Percentiles rank a stretch among this genome's conserved stretches.
Conservation (phyloP, 257 asterid genomes). For the Apocynum venetum region DNA sequence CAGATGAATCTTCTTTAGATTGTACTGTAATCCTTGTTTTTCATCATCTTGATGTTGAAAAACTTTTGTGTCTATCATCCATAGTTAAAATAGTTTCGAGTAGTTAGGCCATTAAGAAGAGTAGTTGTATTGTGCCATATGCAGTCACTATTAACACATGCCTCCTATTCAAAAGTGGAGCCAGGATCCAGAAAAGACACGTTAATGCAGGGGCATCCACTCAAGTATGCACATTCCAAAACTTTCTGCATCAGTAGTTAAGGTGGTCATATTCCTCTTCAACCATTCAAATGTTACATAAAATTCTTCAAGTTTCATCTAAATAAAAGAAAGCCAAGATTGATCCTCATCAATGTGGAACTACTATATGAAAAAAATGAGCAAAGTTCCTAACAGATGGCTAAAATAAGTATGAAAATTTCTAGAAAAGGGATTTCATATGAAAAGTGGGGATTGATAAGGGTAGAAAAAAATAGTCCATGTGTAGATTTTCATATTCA, state of each 20-base stretch:
- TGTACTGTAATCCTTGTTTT: neutral
- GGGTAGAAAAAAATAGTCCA: constrained; percentile 18
- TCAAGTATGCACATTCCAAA: neutral
- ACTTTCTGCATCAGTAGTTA: constrained; percentile 12
- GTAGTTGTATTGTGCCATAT: constrained; percentile 22
- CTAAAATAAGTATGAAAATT: constrained; percentile 8
- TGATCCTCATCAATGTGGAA: neutral
- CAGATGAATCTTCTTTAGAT: neutral
- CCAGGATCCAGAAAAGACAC: neutral
- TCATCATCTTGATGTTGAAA: too few species aligned
- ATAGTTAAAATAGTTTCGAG: neutral
- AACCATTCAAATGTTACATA: neutral
- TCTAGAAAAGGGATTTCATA: constrained; percentile 6
- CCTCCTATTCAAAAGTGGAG: neutral
- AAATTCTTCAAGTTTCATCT: neutral
- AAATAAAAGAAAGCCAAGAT: neutral
- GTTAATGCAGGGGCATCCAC: constrained; percentile 4
- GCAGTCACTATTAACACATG: constrained; percentile 5
- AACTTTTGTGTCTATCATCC: neutral
- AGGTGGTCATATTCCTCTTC: neutral
- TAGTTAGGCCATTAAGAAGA: constrained; percentile 10
- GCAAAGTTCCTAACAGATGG: constrained; percentile 1
- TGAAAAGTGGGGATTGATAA: constrained; percentile 1
- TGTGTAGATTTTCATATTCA: constrained; percentile 23
- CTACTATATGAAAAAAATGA: constrained; percentile 1